phyloP scores from a whole-genome alignment of 768 basidiomycete species.

The Mrakia frigida region DNA sequence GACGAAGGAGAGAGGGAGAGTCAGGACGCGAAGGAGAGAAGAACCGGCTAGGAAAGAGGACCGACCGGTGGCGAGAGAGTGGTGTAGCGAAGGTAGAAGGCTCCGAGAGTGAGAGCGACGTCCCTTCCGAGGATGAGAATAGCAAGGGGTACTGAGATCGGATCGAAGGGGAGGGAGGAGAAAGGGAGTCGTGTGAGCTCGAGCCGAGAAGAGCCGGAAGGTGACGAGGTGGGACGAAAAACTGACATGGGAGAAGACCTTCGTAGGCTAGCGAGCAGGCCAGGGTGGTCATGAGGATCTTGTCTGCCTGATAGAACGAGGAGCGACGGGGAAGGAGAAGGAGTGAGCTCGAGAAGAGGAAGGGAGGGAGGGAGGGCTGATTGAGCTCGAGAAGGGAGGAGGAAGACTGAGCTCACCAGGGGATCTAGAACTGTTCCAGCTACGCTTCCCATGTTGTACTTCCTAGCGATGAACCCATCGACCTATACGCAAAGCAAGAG shows the following conservation, averaged over 20 bases:
- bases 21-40: neutral
- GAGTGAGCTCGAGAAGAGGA: neutral
- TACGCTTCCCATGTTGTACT: constrained; percentile 81
- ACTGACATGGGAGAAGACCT: constrained; percentile 73
- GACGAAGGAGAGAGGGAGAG: too few species aligned
- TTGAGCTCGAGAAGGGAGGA: neutral
- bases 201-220: neutral
- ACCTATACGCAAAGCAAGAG: constrained; percentile 51
- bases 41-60: constrained; percentile 10
- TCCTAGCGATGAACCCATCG: constrained; percentile 85
- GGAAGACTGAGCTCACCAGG: constrained; percentile 46
- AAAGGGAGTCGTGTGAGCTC: neutral
- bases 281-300: constrained; percentile 87
- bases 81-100: constrained; percentile 88
- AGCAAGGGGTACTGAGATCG: constrained; percentile 69
- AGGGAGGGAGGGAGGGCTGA: neutral
- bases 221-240: neutral
- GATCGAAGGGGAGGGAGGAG: neutral
- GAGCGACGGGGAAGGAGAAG: neutral
- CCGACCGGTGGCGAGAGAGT: constrained; percentile 80
- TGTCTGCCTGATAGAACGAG: constrained; percentile 61
- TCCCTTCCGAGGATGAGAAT: constrained; percentile 84
- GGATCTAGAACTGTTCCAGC: constrained; percentile 94
- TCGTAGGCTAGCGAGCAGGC: constrained; percentile 79
- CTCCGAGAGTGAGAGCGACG: constrained; percentile 73